Evolutionary conservation across 495 filamentous ascomycete genomes (phyloP).

Genomic region (Aspergillus carlsbadensis): DNA sequence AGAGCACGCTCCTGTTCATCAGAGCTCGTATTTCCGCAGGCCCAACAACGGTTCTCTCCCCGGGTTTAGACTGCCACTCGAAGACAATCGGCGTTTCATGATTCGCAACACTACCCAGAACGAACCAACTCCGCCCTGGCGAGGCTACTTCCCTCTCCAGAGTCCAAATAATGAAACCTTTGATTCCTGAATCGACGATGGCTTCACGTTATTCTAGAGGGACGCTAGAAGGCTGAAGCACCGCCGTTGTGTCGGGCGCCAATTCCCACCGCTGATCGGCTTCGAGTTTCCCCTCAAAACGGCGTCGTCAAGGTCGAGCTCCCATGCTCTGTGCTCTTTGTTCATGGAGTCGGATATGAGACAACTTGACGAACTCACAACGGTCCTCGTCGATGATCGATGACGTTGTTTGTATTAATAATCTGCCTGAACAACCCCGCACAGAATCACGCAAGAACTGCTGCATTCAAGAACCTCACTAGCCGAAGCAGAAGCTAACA

Average conservation of each 20-base stretch:
- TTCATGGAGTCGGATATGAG: background rate
- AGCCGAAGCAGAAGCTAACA: background rate
- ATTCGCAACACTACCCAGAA: background rate
- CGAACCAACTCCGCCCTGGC: slow-evolving; percentile 4
- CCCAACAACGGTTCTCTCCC: background rate
- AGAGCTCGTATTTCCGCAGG: background rate
- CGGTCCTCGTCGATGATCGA: background rate
- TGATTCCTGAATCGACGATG: background rate
- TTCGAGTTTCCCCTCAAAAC: background rate
- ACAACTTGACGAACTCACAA: no score
- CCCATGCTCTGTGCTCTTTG: no score
- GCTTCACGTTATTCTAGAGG: slow-evolving; percentile 4
- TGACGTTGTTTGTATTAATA: slow-evolving; percentile 7
- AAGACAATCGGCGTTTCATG: slow-evolving; percentile 6
- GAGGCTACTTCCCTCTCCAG: background rate
- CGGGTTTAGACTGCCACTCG: background rate
- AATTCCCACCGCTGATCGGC: background rate
- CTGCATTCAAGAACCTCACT: background rate
- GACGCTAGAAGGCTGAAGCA: slow-evolving; percentile 6
- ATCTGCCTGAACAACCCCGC: background rate
- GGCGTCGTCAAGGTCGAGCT: no score
- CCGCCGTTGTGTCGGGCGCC: background rate
- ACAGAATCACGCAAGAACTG: slow-evolving; percentile 3
- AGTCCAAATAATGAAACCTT: background rate
- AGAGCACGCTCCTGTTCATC: background rate